Percentiles rank a stretch among this genome's conserved stretches.
Evolutionary conservation across 108 stramenopile genomes (phyloP).

Genomic region (Skeletonema potamos): DNA sequence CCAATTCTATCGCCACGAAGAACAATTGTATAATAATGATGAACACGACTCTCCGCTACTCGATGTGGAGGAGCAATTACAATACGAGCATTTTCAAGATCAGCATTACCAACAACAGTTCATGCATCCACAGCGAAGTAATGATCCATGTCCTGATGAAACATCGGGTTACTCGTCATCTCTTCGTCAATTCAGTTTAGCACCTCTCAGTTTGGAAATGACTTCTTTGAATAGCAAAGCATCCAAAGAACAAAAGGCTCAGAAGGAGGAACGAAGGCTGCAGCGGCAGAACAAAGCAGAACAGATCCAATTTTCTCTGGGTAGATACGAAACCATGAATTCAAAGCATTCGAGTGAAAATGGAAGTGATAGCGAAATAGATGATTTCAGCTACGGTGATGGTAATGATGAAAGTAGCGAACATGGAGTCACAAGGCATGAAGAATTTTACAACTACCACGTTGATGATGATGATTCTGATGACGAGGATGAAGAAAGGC

Average conservation of each 20-base stretch:
- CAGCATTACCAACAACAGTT: conserved; percentile 61
- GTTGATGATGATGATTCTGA: conserved; percentile 9
- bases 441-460: conserved; percentile 9
- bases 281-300: neutral
- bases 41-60: conserved; percentile 2
- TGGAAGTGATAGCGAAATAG: neutral
- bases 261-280: conserved; percentile 2
- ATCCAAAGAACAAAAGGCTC: conserved; percentile 3
- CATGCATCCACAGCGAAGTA: conserved; percentile 47
- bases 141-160: conserved; percentile 38
- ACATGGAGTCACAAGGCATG: neutral
- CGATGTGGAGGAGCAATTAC: conserved; percentile 1
- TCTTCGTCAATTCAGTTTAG: conserved; percentile 8
- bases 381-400: neutral
- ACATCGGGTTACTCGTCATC: neutral
- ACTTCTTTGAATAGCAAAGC: neutral
- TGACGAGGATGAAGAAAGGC: conserved; percentile 35
- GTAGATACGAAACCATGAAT: neutral
- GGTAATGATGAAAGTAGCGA: neutral
- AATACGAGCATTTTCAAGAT: conserved; percentile 40
- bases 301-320: neutral
- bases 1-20: neutral
- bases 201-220: conserved; percentile 15
- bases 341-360: neutral
- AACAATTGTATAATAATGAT: neutral